phyloP scores from a whole-genome alignment of 106 monocot species.

The Narthecium ossifragum region DNA sequence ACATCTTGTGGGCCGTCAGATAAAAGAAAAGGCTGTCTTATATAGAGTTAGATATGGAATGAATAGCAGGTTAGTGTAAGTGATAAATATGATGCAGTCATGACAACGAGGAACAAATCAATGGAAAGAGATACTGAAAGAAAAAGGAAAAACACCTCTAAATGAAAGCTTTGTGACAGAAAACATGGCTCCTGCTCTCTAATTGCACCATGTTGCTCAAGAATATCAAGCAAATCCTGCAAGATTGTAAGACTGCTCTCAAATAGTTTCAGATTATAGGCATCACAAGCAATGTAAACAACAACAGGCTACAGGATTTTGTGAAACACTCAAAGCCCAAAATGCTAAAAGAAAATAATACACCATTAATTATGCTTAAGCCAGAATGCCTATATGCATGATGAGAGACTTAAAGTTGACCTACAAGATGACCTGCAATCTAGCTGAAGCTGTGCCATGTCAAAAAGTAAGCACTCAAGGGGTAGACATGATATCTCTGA shows the following conservation, averaged over 20 bases:
- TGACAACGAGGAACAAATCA: neutral
- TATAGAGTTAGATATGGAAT: neutral
- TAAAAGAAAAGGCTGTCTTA: neutral
- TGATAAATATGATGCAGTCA: neutral
- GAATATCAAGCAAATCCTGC: conserved; percentile 62
- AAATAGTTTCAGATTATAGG: neutral
- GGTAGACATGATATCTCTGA: neutral
- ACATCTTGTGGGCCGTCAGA: neutral
- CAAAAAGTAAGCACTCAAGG: neutral
- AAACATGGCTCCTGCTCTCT: conserved; percentile 69
- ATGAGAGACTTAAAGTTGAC: no score
- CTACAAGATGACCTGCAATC: no score
- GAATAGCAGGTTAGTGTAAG: no score
- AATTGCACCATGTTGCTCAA: conserved; percentile 41
- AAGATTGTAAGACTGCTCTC: neutral
- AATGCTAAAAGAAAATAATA: neutral
- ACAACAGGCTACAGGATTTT: neutral
- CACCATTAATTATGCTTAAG: neutral
- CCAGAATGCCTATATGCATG: neutral
- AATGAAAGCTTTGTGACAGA: conserved; percentile 20
- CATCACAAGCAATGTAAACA: neutral
- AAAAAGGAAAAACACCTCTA: conserved; percentile 33
- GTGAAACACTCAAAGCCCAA: neutral
- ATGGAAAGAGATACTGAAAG: neutral
- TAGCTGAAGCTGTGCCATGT: no score